phyloP scores from a whole-genome alignment of 2,329 filamentous ascomycete species.

The Calonectria pteridis region DNA sequence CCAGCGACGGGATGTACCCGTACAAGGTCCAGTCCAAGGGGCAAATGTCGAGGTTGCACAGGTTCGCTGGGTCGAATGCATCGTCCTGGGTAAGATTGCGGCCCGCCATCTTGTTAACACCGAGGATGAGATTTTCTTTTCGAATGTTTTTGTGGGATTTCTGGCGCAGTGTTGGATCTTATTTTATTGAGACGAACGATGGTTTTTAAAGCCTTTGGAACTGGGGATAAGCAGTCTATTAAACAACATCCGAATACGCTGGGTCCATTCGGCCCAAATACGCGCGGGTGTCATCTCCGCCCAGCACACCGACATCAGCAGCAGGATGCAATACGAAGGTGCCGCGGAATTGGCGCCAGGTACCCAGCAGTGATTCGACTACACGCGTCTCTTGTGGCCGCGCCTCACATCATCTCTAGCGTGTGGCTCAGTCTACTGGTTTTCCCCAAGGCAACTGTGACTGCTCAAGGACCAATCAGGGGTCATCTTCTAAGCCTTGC shows the following conservation, averaged over 20 bases:
- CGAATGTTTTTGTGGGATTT: neutral
- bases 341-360: neutral
- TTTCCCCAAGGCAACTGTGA: neutral
- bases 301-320: neutral
- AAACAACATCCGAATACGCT: neutral
- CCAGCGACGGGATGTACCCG: slow-evolving; percentile 65
- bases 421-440: neutral
- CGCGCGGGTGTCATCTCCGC: neutral
- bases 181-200: neutral
- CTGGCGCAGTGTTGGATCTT: neutral
- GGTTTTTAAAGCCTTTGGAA: neutral
- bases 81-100: slow-evolving; percentile 36
- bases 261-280: neutral
- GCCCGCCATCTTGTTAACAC: slow-evolving; percentile 14
- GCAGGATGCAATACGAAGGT: neutral
- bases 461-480: neutral
- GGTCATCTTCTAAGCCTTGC: neutral
- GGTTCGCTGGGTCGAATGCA: slow-evolving; percentile 58
- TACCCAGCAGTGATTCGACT: neutral
- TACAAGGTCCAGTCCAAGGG: slow-evolving; percentile 62
- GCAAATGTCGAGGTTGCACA: slow-evolving; percentile 63
- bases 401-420: slow-evolving; percentile 15
- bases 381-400: slow-evolving; percentile 9
- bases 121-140: neutral
- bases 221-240: neutral